Percentiles rank a stretch among this genome's conserved stretches.
phyloP scores from a whole-genome alignment of 2,329 filamentous ascomycete genomes.

The Paracorniculantispora psalliotae region DNA sequence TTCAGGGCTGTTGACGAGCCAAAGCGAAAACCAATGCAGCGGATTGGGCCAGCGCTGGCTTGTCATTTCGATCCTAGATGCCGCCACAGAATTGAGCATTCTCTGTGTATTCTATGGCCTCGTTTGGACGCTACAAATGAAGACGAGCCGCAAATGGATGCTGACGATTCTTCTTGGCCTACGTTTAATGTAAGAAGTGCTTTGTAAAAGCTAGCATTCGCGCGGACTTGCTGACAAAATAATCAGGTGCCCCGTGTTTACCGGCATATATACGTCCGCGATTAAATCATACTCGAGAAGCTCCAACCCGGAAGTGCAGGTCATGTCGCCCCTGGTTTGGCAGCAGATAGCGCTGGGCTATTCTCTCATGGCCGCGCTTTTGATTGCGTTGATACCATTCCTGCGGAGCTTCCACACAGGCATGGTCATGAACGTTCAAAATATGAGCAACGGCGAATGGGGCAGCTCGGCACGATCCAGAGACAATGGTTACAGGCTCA shows the following conservation, averaged over 20 bases:
- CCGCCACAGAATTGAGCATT: conserved; percentile 1
- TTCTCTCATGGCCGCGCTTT: conserved; percentile 20
- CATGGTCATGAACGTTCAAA: conserved; percentile 13
- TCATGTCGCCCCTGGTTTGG: conserved; percentile 16
- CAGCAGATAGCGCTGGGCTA: conserved; percentile 19
- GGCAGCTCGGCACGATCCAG: conserved; percentile 6
- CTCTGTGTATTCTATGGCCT: conserved; percentile 10
- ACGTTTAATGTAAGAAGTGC: conserved; percentile 7
- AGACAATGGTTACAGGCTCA: conserved; percentile 7
- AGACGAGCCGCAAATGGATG: conserved; percentile 1
- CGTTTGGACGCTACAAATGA: conserved; percentile 12
- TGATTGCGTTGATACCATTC: conserved; percentile 20
- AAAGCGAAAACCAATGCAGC: neutral
- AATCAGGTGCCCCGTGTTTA: conserved; percentile 11
- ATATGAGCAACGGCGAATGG: conserved; percentile 2
- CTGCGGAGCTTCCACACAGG: conserved; percentile 19
- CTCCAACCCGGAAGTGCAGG: conserved; percentile 13
- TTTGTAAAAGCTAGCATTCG: neutral
- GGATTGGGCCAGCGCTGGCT: conserved; percentile 5
- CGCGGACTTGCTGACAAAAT: neutral
- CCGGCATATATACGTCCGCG: conserved; percentile 12
- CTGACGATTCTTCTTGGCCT: conserved; percentile 5
- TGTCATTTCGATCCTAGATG: conserved; percentile 3
- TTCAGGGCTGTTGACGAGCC: neutral
- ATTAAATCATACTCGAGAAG: conserved; percentile 13